phyloP scores from a whole-genome alignment of 768 basidiomycete species.

The Termitomyces titanicus region DNA sequence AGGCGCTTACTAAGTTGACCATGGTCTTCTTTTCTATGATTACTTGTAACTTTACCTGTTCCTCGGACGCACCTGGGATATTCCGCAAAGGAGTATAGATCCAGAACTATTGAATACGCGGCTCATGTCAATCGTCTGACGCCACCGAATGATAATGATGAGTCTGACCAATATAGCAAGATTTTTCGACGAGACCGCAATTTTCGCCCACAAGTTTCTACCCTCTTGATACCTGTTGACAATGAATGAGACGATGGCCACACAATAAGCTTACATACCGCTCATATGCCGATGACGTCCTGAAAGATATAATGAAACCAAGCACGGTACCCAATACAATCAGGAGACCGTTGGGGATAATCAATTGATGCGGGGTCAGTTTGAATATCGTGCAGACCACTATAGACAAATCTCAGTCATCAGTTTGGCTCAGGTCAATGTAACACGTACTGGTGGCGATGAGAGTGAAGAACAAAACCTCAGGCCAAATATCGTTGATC shows the following conservation, averaged over 20 bases:
- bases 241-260: neutral
- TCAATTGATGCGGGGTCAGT: conserved; percentile 44
- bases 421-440: neutral
- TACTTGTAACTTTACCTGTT: conserved; percentile 35
- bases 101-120: conserved; percentile 39
- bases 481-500: conserved; percentile 65
- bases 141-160: neutral
- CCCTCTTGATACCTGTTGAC: conserved; percentile 59
- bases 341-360: conserved; percentile 50
- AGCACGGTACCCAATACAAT: conserved; percentile 74
- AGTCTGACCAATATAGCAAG: conserved; percentile 53
- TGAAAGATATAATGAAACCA: conserved; percentile 68
- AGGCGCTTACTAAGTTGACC: conserved; percentile 54
- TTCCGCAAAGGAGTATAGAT: conserved; percentile 46
- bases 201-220: conserved; percentile 66
- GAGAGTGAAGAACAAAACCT: conserved; percentile 56
- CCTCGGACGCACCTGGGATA: conserved; percentile 25
- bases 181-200: conserved; percentile 53
- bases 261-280: conserved; percentile 34
- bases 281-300: conserved; percentile 70
- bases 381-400: conserved; percentile 58
- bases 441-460: conserved; percentile 48
- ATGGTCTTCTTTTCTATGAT: conserved; percentile 74
- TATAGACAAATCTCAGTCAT: conserved; percentile 18
- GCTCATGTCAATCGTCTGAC: neutral